Base-by-base conservation (phyloP, 768 basidiomycete species). In the Russula ochroleuca region DNA sequence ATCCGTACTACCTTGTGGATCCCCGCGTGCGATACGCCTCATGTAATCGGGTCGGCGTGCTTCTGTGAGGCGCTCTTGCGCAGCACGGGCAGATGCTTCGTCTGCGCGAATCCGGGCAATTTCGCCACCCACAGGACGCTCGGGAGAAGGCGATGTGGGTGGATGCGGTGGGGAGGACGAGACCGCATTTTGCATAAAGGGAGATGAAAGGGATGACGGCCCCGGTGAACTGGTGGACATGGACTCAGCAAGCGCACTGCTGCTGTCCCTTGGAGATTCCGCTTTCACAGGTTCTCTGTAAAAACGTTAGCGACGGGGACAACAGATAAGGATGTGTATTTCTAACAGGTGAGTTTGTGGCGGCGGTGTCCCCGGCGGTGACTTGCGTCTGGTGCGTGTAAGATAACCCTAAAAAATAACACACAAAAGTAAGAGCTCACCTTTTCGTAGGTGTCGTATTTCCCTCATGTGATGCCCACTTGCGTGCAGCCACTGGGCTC, bases 21-120 rank as follows among this genome's bases (percentile, higher is more conserved):
- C 63, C 10, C 25, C 40, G 77, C 61, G 64, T 21, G 64, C 47
- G 45, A 59, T 69, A 31, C 89, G 83, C 70, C 82, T 83, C 47
- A 90, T 76, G 71, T 90, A 91, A 8, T 90, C 89, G 1, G 88
- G 88, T 43, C 88, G 80, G 15, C 82, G 83, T 40, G 74, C 80
- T 72, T 91, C 88, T 11, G 79, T 75, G 70, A 85, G 83, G 58
- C 78, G 79, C 35, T 79, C 70, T 35, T 80, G 80, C 1, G 78
- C 75, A 14, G 81, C 71, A 59, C 78, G 78, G 43, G 81, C 82
- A 66, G 84, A 80, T 17, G 79, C 72, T 69, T 80, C 76, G 31
- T 80, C 79, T 52, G 80, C 79, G 33, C 82, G 81, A 54, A 88
- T 83, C 43, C 83, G 81, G 57, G 82, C 79, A 71, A 86, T 78